Evolutionary conservation across 1,284 basidiomycete species (phyloP), one percentile per base, ranked within the genome.

Genomic region (Apiotrichum siamense): DNA sequence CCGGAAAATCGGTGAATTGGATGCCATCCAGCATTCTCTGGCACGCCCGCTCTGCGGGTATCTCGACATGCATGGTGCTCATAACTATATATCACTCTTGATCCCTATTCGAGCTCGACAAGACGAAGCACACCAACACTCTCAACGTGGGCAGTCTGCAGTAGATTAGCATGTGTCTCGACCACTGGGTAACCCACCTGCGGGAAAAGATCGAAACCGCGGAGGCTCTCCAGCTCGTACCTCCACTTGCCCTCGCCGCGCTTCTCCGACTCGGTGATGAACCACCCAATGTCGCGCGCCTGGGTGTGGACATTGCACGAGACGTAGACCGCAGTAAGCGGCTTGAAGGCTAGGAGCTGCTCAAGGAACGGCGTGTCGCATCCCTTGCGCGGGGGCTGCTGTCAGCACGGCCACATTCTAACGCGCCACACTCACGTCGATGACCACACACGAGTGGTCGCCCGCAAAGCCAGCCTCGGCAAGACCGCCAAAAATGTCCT

Each of bases 181-280:
- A 3, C 2, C 7, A 27, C 17, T 12, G 4, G 18, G 10, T 18
- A 7, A 17, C 39, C 20, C 29, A 41, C 39, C 68, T 70, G 89
- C 10, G 91, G 89, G 76, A 96, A 96, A 44, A 96, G 71, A 76
- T 96, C 91, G 59, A 93, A 88, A 20, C 90, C 91, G 57, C 87
- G 75, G 60, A 94, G 64, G 65, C 83, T 87, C 74, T 90, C 86
- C 61, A 94, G 63, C 50, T 78, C 77, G 45, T 74, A 74, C n/a
- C 61, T 35, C 56, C 52, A 57, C 47, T 54, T 48, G 25, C 58
- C 58, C 52, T 50, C 51, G 7, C 52, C 50, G 44, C 59, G 63
- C 32, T 31, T 44, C 49, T 54, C 49, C 29, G 46, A 46, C 54
- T 60, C 58, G 24, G 55, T 47, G 31, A 65, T 51, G 37, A 64